Evolutionary conservation across 1,284 basidiomycete species (phyloP), one percentile per base, ranked within the genome.

Genomic region (Malassezia brasiliensis): DNA sequence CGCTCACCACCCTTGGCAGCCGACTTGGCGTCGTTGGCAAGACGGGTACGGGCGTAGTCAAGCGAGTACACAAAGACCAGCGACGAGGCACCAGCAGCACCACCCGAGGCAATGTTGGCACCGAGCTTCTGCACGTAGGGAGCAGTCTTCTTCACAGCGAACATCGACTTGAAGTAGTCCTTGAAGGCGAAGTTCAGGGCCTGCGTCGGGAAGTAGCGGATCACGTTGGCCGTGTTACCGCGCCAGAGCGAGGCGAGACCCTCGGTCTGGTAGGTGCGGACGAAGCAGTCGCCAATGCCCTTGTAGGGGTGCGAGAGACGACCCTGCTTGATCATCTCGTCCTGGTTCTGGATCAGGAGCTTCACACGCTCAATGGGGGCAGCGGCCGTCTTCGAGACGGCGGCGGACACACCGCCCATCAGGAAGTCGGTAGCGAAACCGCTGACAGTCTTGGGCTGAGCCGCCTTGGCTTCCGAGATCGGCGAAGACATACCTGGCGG

Each of bases 11-110:
- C 72, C 72, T 74, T 74, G 57, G 67, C 63, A 35, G 67, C 60
- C 34, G 72, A 72, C 67, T 74, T 74, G 64, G 72, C 69, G 59
- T 74, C 72, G 72, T 74, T 74, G 59, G 72, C 72, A 48, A 74
- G 70, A 72, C 72, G 72, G 63, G 72, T 74, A 73, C 72, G 72
- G 68, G 72, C 72, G 69, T 73, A 74, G 68, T 74, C 72, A 49
- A 74, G 70, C 47, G 72, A 74, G 72, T 74, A 74, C 54, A 74
- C 72, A 66, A 74, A 74, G 56, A 74, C 63, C 54, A 74, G 69
- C 56, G 72, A 74, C 41, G 72, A 72, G 56, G 72, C 72, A 72
- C 72, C 72, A 50, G 72, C 72, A 52, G 70, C 72, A 72, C 72
- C 72, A 72, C 72, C 72, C 40, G 72, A 74, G 61, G 72, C 72